phyloP scores from a whole-genome alignment of 495 filamentous ascomycete genomes.

The Polyplosphaeria fusca region DNA sequence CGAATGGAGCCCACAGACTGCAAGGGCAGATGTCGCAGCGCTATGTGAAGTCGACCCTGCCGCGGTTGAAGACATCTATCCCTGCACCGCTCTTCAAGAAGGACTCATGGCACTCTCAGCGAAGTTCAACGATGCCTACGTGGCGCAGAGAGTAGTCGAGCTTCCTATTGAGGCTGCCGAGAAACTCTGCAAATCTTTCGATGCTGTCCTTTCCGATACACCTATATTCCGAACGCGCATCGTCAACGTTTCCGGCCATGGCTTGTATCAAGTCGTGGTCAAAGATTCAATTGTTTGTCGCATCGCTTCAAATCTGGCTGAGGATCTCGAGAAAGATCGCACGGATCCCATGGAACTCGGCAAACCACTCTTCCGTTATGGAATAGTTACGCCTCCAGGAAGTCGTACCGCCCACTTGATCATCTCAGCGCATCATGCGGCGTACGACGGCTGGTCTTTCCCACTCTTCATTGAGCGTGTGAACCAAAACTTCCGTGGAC shows the following conservation, averaged over 20 bases:
- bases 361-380: conserved; percentile 53
- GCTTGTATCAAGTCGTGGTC: conserved; percentile 58
- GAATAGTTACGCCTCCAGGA: conserved; percentile 45
- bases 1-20: conserved; percentile 21
- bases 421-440: conserved; percentile 29
- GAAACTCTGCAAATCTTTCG: conserved; percentile 44
- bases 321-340: conserved; percentile 47
- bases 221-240: conserved; percentile 60
- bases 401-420: conserved; percentile 33
- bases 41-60: conserved; percentile 6
- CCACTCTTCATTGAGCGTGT: conserved; percentile 32
- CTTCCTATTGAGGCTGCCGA: conserved; percentile 9
- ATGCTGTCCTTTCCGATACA: conserved; percentile 44
- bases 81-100: conserved; percentile 29
- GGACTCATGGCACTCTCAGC: conserved; percentile 32
- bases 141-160: conserved; percentile 29
- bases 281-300: conserved; percentile 48
- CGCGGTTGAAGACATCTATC: conserved; percentile 22
- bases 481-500: conserved; percentile 37
- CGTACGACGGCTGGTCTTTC: conserved; percentile 35
- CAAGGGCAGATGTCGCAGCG: conserved; percentile 1
- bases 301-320: conserved; percentile 45
- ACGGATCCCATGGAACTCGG: conserved; percentile 54
- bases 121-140: conserved; percentile 27
- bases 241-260: conserved; percentile 51